Evolutionary conservation across 176 grass and related monocot genomes (phyloP).

Genomic region (Aegilops tauschii): DNA sequence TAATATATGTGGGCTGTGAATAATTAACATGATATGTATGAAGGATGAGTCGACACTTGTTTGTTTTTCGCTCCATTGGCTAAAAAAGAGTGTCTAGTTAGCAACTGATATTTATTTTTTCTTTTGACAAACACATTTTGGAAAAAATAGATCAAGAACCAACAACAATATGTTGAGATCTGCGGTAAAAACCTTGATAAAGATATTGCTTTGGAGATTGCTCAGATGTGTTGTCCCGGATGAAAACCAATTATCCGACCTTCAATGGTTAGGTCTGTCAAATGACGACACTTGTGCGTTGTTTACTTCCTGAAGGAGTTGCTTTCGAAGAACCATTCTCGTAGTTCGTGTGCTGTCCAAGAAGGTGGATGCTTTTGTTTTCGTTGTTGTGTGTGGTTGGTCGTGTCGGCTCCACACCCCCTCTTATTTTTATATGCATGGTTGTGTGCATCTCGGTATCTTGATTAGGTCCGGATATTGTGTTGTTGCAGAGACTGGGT

Average conservation of each 20-base stretch:
- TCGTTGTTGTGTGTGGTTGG: not conserved
- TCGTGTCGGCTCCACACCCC: not conserved
- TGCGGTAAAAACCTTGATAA: not conserved
- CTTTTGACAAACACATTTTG: not conserved
- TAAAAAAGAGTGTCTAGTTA: not conserved
- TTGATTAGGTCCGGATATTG: not conserved
- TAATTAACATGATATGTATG: not conserved
- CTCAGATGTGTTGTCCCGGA: not conserved
- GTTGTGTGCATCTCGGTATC: not conserved
- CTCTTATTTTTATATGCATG: not conserved
- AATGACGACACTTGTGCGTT: not conserved
- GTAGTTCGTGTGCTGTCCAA: not conserved
- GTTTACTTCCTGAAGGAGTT: not conserved
- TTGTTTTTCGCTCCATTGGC: not conserved
- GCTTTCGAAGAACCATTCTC: not conserved
- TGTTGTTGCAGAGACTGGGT: not conserved
- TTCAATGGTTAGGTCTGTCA: not conserved
- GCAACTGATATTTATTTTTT: not conserved
- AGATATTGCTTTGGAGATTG: not conserved
- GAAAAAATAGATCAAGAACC: not conserved
- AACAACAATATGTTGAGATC: not conserved
- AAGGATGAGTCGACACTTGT: not conserved
- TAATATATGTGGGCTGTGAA: not conserved
- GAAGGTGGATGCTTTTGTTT: not conserved
- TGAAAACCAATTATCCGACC: too few species aligned